Conservation (phyloP, 345 rosid species). For the Eutrema heterophyllum region DNA sequence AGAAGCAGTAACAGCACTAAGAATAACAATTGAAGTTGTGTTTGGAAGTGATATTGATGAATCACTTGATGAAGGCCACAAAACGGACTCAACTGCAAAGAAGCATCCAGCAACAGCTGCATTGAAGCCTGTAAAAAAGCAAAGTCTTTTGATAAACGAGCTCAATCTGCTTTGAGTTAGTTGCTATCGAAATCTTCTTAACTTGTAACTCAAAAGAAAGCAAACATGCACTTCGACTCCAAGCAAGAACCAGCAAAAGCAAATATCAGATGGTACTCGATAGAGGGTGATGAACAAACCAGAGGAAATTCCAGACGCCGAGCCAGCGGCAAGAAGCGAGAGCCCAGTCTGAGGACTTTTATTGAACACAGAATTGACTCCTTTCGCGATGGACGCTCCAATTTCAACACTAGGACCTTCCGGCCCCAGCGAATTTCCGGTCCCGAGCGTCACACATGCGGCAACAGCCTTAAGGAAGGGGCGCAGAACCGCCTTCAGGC, state of each 20-base stretch:
- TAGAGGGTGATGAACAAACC: constrained; percentile 43
- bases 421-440: constrained; percentile 91
- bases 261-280: not conserved
- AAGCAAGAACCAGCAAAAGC: not conserved
- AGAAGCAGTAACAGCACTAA: constrained; percentile 83
- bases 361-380: constrained; percentile 41
- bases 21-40: constrained; percentile 86
- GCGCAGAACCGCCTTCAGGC: constrained; percentile 39
- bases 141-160: not conserved
- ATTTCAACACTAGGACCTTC: constrained; percentile 98
- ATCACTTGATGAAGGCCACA: constrained; percentile 76
- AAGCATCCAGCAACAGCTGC: constrained; percentile 98
- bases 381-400: constrained; percentile 79
- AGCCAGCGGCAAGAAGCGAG: constrained; percentile 86
- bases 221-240: not conserved
- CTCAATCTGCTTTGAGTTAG: not conserved
- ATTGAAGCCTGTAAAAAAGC: constrained; percentile 58
- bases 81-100: constrained; percentile 86
- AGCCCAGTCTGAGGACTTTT: constrained; percentile 40
- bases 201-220: not conserved
- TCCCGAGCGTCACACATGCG: constrained; percentile 85
- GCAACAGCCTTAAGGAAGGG: constrained; percentile 69
- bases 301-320: constrained; percentile 88
- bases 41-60: constrained; percentile 61
- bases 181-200: not conserved